phyloP scores from a whole-genome alignment of 345 rosid species.

The Citrus reticulata region DNA sequence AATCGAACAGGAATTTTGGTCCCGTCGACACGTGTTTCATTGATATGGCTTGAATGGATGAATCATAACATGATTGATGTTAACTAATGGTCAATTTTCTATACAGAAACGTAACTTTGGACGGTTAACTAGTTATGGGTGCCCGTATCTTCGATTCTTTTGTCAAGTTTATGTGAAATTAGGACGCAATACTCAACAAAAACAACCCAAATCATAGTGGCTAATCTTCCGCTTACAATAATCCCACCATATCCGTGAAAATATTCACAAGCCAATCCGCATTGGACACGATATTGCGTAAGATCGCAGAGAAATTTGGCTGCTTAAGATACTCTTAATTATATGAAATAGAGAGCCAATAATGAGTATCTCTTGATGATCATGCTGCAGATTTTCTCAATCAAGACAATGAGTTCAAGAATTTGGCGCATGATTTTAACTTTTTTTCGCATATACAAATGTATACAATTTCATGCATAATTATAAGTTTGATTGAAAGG shows the following conservation, averaged over 20 bases:
- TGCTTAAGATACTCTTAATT: background rate
- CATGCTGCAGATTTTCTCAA: too few species aligned
- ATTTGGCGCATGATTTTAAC: too few species aligned
- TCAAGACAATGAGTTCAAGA: too few species aligned
- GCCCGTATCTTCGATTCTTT: background rate
- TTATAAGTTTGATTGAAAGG: background rate
- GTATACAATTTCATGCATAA: too few species aligned
- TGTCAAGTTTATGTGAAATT: background rate
- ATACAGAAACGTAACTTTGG: constrained; percentile 22
- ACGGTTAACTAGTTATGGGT: constrained; percentile 17
- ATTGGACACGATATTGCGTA: background rate
- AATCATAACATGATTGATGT: background rate
- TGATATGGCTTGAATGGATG: background rate
- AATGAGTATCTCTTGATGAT: too few species aligned
- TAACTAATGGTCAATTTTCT: constrained; percentile 13
- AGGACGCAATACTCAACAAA: background rate
- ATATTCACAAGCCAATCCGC: background rate
- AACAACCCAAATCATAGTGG: background rate
- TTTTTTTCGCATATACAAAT: too few species aligned
- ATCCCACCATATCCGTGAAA: background rate
- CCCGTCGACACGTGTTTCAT: background rate
- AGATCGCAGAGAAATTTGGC: background rate
- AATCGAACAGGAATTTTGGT: background rate
- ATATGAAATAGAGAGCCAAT: background rate
- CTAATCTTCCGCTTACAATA: background rate